Evolutionary conservation across 2,329 filamentous ascomycete genomes (phyloP).

Genomic region (Coniochaeta sp.): DNA sequence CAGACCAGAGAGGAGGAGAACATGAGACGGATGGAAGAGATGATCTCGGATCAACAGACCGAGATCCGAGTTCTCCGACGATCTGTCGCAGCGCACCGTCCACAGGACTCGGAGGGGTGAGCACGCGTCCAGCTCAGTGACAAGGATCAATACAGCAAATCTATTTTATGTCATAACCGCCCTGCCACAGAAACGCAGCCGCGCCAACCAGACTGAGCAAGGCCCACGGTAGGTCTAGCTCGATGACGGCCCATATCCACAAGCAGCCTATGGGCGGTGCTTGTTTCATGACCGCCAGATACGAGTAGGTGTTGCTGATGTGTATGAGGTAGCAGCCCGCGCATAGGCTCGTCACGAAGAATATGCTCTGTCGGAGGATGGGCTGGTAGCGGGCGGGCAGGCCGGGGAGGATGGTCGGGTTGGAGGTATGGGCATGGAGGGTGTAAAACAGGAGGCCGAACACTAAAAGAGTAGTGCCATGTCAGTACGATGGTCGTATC

Average conservation of each 20-base stretch:
- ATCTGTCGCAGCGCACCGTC: conserved; percentile 17
- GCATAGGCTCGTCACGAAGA: conserved; percentile 51
- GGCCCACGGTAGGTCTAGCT: conserved; percentile 66
- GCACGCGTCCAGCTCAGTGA: not conserved
- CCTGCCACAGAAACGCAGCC: conserved; percentile 36
- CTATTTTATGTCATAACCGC: conserved; percentile 40
- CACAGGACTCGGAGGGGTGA: conserved; percentile 7
- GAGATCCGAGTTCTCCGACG: conserved; percentile 19
- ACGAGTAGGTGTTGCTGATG: conserved; percentile 71
- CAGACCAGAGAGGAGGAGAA: conserved; percentile 21
- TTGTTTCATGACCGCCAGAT: conserved; percentile 85
- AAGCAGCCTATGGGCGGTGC: conserved; percentile 82
- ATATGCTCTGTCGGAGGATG: conserved; percentile 49
- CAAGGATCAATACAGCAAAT: not conserved
- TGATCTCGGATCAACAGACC: conserved; percentile 16
- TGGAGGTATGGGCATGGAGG: conserved; percentile 45
- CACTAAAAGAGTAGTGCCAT: conserved; percentile 27
- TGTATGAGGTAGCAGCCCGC: conserved; percentile 75
- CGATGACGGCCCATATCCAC: conserved; percentile 90
- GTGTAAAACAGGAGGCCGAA: conserved; percentile 48
- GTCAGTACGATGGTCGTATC: not conserved
- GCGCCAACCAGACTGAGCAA: conserved; percentile 42
- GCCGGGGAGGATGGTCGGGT: conserved; percentile 40
- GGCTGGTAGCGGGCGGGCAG: conserved; percentile 38
- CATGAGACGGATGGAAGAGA: conserved; percentile 16